Percentiles rank a stretch among this genome's conserved stretches.
Conservation (phyloP, 1,139 yeast species). For the Lipomyces yarrowii region DNA sequence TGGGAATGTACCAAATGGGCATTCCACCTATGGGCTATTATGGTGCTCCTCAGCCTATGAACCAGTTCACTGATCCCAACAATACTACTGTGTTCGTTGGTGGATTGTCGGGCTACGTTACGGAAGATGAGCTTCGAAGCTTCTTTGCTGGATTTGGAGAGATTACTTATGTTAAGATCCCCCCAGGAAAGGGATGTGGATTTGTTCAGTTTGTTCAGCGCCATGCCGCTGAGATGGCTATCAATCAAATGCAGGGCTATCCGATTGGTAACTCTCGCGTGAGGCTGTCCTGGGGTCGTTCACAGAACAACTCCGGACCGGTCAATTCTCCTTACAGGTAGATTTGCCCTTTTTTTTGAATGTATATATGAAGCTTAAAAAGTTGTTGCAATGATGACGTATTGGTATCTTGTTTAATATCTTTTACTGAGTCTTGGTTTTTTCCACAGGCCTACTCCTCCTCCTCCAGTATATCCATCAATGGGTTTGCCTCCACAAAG, state of each 20-base stretch:
- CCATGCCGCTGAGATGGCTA: constrained; percentile 87
- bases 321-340: constrained; percentile 39
- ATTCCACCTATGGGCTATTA: constrained; percentile 41
- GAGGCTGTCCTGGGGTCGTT: constrained; percentile 87
- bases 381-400: constrained; percentile 14
- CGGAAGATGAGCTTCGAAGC: constrained; percentile 72
- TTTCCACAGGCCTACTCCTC: constrained; percentile 38
- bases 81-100: constrained; percentile 96
- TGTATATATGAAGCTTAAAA: constrained; percentile 25
- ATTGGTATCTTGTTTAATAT: constrained; percentile 18
- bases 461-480: constrained; percentile 45
- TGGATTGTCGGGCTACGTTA: constrained; percentile 74
- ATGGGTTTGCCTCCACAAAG: constrained; percentile 42
- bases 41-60: constrained; percentile 47
- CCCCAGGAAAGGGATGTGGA: constrained; percentile 92
- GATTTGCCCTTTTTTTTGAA: constrained; percentile 18
- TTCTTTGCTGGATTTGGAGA: constrained; percentile 84
- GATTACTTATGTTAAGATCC: constrained; percentile 82
- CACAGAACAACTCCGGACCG: constrained; percentile 42
- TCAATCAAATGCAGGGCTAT: constrained; percentile 89
- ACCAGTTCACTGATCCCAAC: constrained; percentile 69
- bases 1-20: constrained; percentile 39
- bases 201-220: constrained; percentile 81
- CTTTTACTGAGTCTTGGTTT: constrained; percentile 27
- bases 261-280: constrained; percentile 85